Evolutionary conservation across 371 early-diverging fungal genomes (phyloP).

Genomic region (Lichtheimia corymbifera): DNA sequence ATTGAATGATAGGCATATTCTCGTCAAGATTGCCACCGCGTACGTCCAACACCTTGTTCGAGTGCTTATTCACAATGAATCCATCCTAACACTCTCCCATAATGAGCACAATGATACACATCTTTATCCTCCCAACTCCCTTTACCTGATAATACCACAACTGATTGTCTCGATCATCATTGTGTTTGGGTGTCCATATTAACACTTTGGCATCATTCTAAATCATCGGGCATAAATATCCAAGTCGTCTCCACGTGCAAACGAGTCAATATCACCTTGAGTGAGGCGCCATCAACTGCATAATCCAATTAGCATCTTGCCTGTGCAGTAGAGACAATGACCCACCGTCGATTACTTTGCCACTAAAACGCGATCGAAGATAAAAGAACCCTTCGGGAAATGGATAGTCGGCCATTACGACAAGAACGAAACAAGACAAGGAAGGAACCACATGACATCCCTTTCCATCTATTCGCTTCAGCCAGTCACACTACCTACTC

Average conservation of each 20-base stretch:
- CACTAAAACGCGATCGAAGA: slow-evolving; percentile 40
- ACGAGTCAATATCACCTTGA: slow-evolving; percentile 19
- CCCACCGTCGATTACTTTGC: slow-evolving; percentile 46
- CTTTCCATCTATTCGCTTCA: no score
- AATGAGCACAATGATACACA: neutral
- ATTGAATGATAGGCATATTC: slow-evolving; percentile 41
- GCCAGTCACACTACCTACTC: no score
- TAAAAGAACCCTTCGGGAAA: slow-evolving; percentile 54
- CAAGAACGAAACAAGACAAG: neutral
- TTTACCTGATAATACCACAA: slow-evolving; percentile 49
- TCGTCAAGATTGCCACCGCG: slow-evolving; percentile 41
- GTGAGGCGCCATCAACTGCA: slow-evolving; percentile 38
- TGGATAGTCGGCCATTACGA: slow-evolving; percentile 25
- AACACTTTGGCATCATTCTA: slow-evolving; percentile 48
- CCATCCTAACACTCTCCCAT: slow-evolving; percentile 26
- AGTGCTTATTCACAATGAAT: slow-evolving; percentile 42
- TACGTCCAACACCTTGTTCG: slow-evolving; percentile 44
- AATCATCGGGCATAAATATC: neutral
- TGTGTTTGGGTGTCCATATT: slow-evolving; percentile 48
- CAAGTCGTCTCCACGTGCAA: neutral
- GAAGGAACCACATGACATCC: neutral
- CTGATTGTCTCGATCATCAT: slow-evolving; percentile 50
- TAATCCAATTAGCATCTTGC: neutral
- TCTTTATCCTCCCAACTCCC: neutral
- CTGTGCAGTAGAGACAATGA: neutral